Base-by-base conservation (phyloP, 2,329 filamentous ascomycete species). In the Leptodontidium sp. region DNA sequence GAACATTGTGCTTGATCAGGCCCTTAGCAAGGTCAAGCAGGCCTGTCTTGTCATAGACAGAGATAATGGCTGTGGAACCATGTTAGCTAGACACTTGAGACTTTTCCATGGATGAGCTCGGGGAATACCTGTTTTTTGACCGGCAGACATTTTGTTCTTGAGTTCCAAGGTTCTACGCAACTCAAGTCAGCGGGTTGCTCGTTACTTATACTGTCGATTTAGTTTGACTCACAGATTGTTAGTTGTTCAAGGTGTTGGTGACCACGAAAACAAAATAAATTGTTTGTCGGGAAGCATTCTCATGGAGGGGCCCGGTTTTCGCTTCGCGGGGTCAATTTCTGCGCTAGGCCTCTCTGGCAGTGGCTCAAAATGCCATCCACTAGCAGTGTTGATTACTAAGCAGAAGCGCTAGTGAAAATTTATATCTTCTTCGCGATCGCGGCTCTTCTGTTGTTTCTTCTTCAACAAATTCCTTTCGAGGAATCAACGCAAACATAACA, bases 21-120 rank as follows among this genome's bases (percentile, higher is more conserved):
- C 94, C 94, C 83, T 97, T 97, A 77, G 94, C 93, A 76, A 98
- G 87, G 82, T 98, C 94, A 75, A 98, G 84, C 74, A 97, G 88
- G 70, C 94, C 96, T 67, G 95, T 98, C 90, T 99, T 99, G 87
- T 99, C 93, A 81, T 96, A 98, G 85, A 98, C 96, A 74, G 95
- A 98, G 80, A 99, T 87, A 79, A 99, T 98, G 75, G 96, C 96
- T 86, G 63, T 65, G 21, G 24, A 49, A 61, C 15, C n/a, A 29
- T 26, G 26, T 49, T 52, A 40, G 35, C 17, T 17, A 14, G 14
- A 53, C 43, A 40, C 15, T 29, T 55, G 11, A 24, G 26, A 15
- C 45, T 38, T 32, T 26, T 24, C 26, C 29, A 7, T 40, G 38
- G 11, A 40, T 40, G 38, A 17, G 47, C 47, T n/a, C n/a, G 6